Base-by-base conservation (phyloP, 768 basidiomycete species). In the Lentinula aciculospora region DNA sequence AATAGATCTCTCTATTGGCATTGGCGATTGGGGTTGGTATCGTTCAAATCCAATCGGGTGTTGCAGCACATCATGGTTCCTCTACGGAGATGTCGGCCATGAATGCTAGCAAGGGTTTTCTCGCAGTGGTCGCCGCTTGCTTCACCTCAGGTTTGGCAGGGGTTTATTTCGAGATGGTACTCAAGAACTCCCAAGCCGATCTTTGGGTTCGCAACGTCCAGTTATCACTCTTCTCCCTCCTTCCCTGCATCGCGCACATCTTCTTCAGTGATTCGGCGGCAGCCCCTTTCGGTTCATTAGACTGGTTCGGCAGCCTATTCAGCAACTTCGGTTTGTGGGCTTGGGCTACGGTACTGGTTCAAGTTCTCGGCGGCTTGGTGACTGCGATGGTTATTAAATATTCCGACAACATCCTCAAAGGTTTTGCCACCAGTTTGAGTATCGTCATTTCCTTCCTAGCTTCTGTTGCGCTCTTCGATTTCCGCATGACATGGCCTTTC, bases 131-230 rank as follows among this genome's bases (percentile, higher is more conserved):
- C 6, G 83, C 87, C 13, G 94, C 96, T 0, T 98, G 96, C 75
- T 85, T 96, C 68, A 97, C 95, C 0, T 96, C 94, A 0, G 96
- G 96, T 25, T 83, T 98, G 45, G 95, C 95, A 0, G 95, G 95
- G 5, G 95, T 98, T 27, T 98, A 98, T 74, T 98, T 98, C 64
- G 96, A 98, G 74, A 94, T 96, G 89, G 94, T 94, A 34, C 77
- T 95, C 62, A 98, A 96, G 75, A 87, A 88, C 64, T 89, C 91
- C 2, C 86, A 86, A 63, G 81, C 86, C 3, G 93, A 97, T 72
- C 79, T 98, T 10, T 98, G 96, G 96, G 86, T 96, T 58, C 89
- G 96, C 67, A 98, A 98, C 69, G 89, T 96, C 60, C 96, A 98
- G 70, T 81, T 98, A 15, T 95, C 93, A 23, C 79, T 95, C 56